Percentiles rank a stretch among this genome's conserved stretches.
Conservation (phyloP, 805 yeast genomes). For the Metschnikowia matae region DNA sequence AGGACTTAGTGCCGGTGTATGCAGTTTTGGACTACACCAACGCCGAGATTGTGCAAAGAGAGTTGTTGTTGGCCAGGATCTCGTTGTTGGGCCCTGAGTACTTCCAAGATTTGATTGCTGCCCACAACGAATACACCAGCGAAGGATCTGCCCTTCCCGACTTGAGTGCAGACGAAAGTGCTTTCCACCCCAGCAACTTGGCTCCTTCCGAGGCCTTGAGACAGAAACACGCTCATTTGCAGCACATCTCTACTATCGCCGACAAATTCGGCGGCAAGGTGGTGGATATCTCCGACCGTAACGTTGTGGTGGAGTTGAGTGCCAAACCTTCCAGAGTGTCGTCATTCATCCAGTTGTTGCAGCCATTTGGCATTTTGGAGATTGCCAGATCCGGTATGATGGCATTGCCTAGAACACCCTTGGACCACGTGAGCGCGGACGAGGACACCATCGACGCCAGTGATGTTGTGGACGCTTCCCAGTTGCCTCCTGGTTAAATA, state of each 20-base stretch:
- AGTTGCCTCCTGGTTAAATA: conserved; percentile 86
- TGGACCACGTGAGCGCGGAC: conserved; percentile 49
- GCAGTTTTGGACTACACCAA: conserved; percentile 94
- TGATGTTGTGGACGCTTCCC: conserved; percentile 80
- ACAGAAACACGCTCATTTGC: conserved; percentile 86
- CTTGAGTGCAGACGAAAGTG: conserved; percentile 41
- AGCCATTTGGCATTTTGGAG: conserved; percentile 95
- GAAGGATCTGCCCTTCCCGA: conserved; percentile 42
- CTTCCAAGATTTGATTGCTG: conserved; percentile 88
- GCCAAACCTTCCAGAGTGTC: conserved; percentile 92
- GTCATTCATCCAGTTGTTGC: conserved; percentile 80
- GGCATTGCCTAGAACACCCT: conserved; percentile 95
- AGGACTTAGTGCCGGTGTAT: conserved; percentile 96
- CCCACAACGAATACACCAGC: conserved; percentile 55
- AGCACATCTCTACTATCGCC: conserved; percentile 75
- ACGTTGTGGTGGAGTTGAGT: conserved; percentile 87
- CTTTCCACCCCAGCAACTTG: conserved; percentile 84
- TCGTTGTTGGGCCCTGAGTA: conserved; percentile 97
- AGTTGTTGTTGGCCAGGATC: conserved; percentile 84
- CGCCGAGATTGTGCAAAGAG: conserved; percentile 87
- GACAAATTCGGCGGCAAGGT: conserved; percentile 89
- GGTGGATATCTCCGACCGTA: conserved; percentile 88
- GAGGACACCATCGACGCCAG: conserved; percentile 54
- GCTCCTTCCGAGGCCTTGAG: conserved; percentile 90
- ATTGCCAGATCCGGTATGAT: conserved; percentile 98